Base-by-base conservation (phyloP, 306 rosid genomes). In the Vicia villosa region DNA sequence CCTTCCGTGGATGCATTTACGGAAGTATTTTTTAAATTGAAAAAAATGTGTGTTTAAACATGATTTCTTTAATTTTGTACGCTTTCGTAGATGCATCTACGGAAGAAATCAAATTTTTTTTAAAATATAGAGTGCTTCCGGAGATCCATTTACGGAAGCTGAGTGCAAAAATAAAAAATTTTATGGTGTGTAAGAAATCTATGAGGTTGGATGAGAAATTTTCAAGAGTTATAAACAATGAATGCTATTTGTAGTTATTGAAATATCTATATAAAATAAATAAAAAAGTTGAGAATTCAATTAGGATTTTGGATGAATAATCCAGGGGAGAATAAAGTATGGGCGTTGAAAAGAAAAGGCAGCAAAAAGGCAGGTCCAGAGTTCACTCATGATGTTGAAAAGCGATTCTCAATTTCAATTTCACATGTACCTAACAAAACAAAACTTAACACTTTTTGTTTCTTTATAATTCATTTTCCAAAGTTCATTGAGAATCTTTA, bases 401-500 rank as follows among this genome's bases (percentile, higher is more conserved):
- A 77, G 70, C 24, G 36, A 58, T 76, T 62, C 38, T 38, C 66
- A 38, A 68, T 40, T 56, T 66, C 60, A 30, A 66, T 38, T 69
- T 69, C 66, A 50, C 59, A 54, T 61, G 58, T 32, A 63, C 57
- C 76, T 70, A 51, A 45, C 55, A 49, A 34, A 52, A 55, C 63
- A 49, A 34, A 55, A 70, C 77, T 50, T 22, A 70, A 65, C 54
- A 42, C 51, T 43, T 63, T n/a, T 32, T 63, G 45, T 77, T 49
- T 34, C 52, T 32, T 24, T 24, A 24, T 24, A 24, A 24, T 24
- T 24, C 32, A 28, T 28, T 28, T 28, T 28, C 32, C 32, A 28
- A 28, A 28, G 32, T 28, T 28, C 32, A 28, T 28, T 28, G 32
- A 28, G 32, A 28, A 28, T 28, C 3, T 26, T 26, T 26, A 28